These are phyloP conservation scores for Spathaspora sp. DNA, from an alignment of 805 yeast species.

Conservation along the genomic window DNA sequence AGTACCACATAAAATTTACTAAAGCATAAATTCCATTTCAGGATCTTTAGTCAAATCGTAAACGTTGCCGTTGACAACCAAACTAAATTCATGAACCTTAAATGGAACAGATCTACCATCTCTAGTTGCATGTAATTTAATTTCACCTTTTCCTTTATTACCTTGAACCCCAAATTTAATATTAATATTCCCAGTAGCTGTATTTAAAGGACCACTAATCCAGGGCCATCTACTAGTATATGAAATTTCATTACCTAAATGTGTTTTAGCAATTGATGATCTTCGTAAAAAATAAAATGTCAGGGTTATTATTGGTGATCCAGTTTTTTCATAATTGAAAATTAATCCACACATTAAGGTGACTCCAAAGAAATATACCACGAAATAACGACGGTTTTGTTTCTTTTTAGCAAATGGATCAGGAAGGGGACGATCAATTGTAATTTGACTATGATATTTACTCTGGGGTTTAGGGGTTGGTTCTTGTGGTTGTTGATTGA, in stretches of 20 bases:
- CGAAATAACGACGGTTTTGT: slow-evolving; percentile 52
- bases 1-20: not conserved
- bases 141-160: slow-evolving; percentile 47
- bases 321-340: slow-evolving; percentile 89
- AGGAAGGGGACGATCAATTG: slow-evolving; percentile 78
- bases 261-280: slow-evolving; percentile 56
- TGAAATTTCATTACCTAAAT: slow-evolving; percentile 72
- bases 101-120: slow-evolving; percentile 50
- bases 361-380: slow-evolving; percentile 37
- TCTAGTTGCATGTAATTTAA: slow-evolving; percentile 70
- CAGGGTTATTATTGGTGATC: slow-evolving; percentile 84
- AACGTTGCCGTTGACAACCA: slow-evolving; percentile 21
- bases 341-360: slow-evolving; percentile 48
- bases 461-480: not conserved
- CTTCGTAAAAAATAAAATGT: slow-evolving; percentile 83
- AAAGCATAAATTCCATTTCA: slow-evolving; percentile 5
- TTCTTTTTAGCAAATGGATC: slow-evolving; percentile 62
- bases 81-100: slow-evolving; percentile 28
- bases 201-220: slow-evolving; percentile 82
- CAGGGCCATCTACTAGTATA: slow-evolving; percentile 79
- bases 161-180: slow-evolving; percentile 72
- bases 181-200: slow-evolving; percentile 78
- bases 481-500: not conserved
- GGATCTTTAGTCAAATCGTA: slow-evolving; percentile 10
- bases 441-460: slow-evolving; percentile 4